Conservation (phyloP, 305 asterid species). For the Stenogyne calaminthoides region DNA sequence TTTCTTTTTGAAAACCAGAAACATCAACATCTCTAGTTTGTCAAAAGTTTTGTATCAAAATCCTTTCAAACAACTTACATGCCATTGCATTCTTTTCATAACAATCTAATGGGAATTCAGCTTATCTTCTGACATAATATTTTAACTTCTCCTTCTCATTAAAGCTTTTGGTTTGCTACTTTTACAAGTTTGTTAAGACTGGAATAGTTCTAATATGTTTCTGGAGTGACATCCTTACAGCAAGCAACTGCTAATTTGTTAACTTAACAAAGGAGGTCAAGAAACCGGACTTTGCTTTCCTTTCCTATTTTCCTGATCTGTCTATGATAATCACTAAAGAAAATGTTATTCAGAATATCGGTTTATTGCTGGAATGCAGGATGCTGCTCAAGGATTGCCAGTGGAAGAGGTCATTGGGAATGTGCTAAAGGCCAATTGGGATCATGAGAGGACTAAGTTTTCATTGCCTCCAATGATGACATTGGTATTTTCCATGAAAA, state of each 20-base stretch:
- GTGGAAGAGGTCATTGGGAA: conserved; percentile 65
- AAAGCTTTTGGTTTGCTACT: not conserved
- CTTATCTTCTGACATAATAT: not conserved
- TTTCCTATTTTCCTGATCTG: conserved; percentile 7
- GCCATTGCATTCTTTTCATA: not conserved
- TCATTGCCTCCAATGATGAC: conserved; percentile 92
- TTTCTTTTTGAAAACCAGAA: not conserved
- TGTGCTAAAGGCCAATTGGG: conserved; percentile 74
- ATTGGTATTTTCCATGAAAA: conserved; percentile 57
- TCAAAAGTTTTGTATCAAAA: not conserved
- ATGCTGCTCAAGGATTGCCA: conserved; percentile 50
- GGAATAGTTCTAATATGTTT: conserved; percentile 14
- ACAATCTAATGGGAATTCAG: not conserved
- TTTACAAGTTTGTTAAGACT: conserved; percentile 10
- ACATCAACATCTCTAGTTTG: not conserved
- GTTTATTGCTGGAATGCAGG: conserved; percentile 47
- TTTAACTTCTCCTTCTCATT: conserved; percentile 3
- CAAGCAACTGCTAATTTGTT: conserved; percentile 6
- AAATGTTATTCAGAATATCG: conserved; percentile 8
- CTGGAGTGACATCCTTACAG: conserved; percentile 22
- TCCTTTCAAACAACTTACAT: conserved; percentile 8
- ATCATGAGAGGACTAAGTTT: no score
- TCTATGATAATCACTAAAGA: conserved; percentile 11
- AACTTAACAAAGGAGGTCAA: not conserved
- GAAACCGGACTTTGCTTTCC: conserved; percentile 8